Base-by-base conservation (phyloP, 768 basidiomycete species). In the Pleurotus ostreatus region DNA sequence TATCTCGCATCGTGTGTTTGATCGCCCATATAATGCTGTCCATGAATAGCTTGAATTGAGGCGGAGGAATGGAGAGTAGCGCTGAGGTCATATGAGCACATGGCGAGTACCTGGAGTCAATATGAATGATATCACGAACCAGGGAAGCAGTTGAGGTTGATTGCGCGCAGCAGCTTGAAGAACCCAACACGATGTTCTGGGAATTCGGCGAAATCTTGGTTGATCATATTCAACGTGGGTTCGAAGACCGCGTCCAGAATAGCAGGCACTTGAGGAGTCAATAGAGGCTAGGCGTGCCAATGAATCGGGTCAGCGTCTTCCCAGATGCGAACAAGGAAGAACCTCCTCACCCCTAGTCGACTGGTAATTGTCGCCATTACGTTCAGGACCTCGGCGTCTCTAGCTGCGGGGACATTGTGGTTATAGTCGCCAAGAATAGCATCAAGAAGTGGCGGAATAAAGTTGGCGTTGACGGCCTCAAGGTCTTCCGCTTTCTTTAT, bases 21-120 rank as follows among this genome's bases (percentile, higher is more conserved):
- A 98, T 96, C 15, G 94, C 96, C 96, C 97, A 99, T 48, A 96
- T 88, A 61, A 98, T 90, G 58, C 93, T 94, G 70, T 98, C 96
- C 85, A 97, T 98, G 71, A 97, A 90, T 58, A 98, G 75, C 74
- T 97, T 98, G 82, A 98, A 98, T 73, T 97, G 92, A 45, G 80
- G 72, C 9, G 94, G 89, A 16, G 94, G 92, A 58, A 97, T 81
- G 23, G 83, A 84, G 56, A 96, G 80, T 45, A 98, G 74, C 5
- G 94, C 94, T 90, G 57, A 25, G 34, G 37, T 61, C 57, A 20
- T 64, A 40, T 37, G 15, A 1, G 11, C 45, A 34, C 30, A 34
- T 16, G 46, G 46, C 13, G 37, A 58, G 22, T 16, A n/a, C 16
- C n/a, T 52, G 6, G 51, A 44, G 25, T 34, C 9, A 56, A 40